Evolutionary conservation across 768 basidiomycete species (phyloP).

Genomic region (Auricularia sp.): DNA sequence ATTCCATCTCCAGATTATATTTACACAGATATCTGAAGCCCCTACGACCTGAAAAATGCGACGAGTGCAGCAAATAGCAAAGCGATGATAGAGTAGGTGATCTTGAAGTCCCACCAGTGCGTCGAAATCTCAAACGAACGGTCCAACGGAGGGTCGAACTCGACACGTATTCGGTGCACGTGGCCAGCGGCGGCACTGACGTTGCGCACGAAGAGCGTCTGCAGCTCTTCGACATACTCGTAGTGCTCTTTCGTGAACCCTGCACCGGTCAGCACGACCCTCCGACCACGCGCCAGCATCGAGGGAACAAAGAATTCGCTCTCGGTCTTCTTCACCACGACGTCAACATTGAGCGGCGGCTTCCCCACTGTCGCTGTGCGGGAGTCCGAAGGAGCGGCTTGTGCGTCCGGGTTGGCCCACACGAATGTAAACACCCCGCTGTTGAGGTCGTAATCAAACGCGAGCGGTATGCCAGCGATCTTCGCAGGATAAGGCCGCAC

Average conservation of each 20-base stretch:
- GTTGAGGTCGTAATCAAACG: slow-evolving; percentile 69
- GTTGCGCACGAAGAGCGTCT: slow-evolving; percentile 64
- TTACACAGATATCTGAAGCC: too few species aligned
- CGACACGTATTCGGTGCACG: slow-evolving; percentile 42
- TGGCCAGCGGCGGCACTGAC: slow-evolving; percentile 33
- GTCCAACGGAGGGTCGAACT: slow-evolving; percentile 38
- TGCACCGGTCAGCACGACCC: slow-evolving; percentile 50
- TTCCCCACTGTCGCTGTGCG: slow-evolving; percentile 17
- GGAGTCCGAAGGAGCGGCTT: slow-evolving; percentile 8
- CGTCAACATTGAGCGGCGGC: slow-evolving; percentile 31
- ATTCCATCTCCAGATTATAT: too few species aligned
- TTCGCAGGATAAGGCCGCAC: slow-evolving; percentile 90
- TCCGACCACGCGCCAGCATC: slow-evolving; percentile 42
- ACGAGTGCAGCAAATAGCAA: background rate
- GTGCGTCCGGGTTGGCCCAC: slow-evolving; percentile 42
- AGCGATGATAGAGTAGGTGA: background rate
- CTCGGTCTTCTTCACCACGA: slow-evolving; percentile 38
- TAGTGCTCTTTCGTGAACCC: slow-evolving; percentile 36
- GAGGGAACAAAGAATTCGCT: slow-evolving; percentile 82
- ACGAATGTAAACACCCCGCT: slow-evolving; percentile 55
- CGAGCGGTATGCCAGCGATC: slow-evolving; percentile 72
- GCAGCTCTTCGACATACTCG: slow-evolving; percentile 50
- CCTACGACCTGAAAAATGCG: too few species aligned
- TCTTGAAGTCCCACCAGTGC: background rate
- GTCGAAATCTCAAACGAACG: background rate